These are phyloP conservation scores for Saccharomycopsis fibuligera DNA, from an alignment of 805 yeast species.

Conservation along the genomic window DNA sequence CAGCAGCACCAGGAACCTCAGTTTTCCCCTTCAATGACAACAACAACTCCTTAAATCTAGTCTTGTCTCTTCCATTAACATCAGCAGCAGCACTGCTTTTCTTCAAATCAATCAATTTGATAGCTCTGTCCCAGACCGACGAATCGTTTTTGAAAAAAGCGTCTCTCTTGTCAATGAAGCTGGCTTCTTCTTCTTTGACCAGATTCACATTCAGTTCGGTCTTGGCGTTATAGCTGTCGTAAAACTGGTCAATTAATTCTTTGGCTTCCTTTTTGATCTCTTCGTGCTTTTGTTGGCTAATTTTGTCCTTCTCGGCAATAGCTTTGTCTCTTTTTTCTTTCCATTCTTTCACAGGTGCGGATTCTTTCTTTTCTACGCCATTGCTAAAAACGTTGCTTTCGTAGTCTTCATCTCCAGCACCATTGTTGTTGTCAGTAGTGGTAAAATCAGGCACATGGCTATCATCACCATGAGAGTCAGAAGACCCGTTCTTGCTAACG, in stretches of 20 bases:
- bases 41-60: constrained; percentile 62
- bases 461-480: background rate
- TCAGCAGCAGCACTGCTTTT: constrained; percentile 33
- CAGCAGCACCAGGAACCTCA: constrained; percentile 72
- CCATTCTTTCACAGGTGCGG: constrained; percentile 18
- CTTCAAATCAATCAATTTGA: constrained; percentile 20
- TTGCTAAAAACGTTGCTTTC: background rate
- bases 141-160: constrained; percentile 19
- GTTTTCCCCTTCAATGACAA: constrained; percentile 60
- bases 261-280: constrained; percentile 17
- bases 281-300: constrained; percentile 14
- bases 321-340: constrained; percentile 17
- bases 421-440: background rate
- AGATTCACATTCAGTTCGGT: constrained; percentile 16
- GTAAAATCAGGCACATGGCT: background rate
- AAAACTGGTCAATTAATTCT: constrained; percentile 20
- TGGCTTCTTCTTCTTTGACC: constrained; percentile 18
- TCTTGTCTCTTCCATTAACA: constrained; percentile 54
- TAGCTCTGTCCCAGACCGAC: constrained; percentile 20
- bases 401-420: background rate
- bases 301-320: constrained; percentile 19
- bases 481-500: background rate
- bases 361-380: background rate
- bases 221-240: constrained; percentile 20
- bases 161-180: constrained; percentile 20